These are phyloP conservation scores for Hypomyces perniciosus DNA, from an alignment of 2,329 filamentous ascomycete species.

Conservation along the genomic window DNA sequence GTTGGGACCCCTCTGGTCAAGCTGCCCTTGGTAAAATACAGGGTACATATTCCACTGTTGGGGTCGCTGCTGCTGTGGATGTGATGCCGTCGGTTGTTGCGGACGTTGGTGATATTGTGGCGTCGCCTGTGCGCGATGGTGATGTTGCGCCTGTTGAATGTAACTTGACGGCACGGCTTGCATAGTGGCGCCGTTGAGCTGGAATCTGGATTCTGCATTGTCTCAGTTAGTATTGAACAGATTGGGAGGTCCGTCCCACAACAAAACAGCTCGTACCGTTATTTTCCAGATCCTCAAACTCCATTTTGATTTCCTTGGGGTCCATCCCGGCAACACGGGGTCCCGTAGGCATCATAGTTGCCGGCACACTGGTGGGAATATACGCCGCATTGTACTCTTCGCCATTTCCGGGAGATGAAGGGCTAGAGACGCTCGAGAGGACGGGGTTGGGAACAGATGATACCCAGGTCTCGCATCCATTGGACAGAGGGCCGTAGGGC, in stretches of 20 bases:
- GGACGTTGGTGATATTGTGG: constrained; percentile 23
- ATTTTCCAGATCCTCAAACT: constrained; percentile 33
- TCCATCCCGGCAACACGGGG: constrained; percentile 8
- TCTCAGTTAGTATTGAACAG: constrained; percentile 23
- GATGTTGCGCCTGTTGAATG: constrained; percentile 24
- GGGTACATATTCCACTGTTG: constrained; percentile 24
- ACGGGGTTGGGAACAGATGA: constrained; percentile 37
- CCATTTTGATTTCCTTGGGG: constrained; percentile 33
- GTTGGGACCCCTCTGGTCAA: constrained; percentile 3
- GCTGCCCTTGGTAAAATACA: constrained; percentile 23
- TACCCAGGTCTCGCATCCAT: constrained; percentile 42
- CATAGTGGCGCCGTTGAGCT: constrained; percentile 21
- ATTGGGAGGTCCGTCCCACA: background rate
- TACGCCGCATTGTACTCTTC: constrained; percentile 44
- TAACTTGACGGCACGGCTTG: constrained; percentile 21
- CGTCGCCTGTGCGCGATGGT: constrained; percentile 18
- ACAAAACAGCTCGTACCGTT: constrained; percentile 21
- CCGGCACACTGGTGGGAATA: constrained; percentile 44
- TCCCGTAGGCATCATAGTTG: constrained; percentile 34
- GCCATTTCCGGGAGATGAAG: constrained; percentile 41
- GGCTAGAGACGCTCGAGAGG: constrained; percentile 46
- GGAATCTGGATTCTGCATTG: constrained; percentile 27
- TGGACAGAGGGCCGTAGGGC: constrained; percentile 32
- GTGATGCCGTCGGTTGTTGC: constrained; percentile 13
- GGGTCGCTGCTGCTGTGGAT: constrained; percentile 16